Evolutionary conservation across 2,329 filamentous ascomycete genomes (phyloP).

Genomic region (Colletotrichum falcatum): DNA sequence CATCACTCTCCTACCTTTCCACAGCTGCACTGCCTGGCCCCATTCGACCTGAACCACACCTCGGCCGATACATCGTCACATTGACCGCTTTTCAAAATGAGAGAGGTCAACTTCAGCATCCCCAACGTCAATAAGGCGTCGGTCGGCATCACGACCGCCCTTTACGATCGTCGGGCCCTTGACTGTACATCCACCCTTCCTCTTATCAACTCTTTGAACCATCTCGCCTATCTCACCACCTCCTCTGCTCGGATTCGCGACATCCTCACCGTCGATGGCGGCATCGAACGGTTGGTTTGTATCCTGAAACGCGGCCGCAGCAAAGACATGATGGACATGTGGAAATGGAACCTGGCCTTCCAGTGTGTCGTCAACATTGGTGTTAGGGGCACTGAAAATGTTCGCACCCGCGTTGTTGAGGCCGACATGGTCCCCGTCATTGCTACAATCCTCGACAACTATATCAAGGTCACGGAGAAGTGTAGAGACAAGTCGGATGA

Average conservation of each 20-base stretch:
- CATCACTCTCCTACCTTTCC: conserved; percentile 23
- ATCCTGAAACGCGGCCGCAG: conserved; percentile 97
- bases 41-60: conserved; percentile 18
- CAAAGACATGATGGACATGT: conserved; percentile 99
- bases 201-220: conserved; percentile 98
- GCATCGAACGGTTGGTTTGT: conserved; percentile 95
- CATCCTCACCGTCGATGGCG: conserved; percentile 98
- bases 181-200: conserved; percentile 98
- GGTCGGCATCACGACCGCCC: conserved; percentile 96
- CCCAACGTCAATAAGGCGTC: conserved; percentile 99
- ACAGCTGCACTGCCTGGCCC: conserved; percentile 39
- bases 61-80: conserved; percentile 1
- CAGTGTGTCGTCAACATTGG: conserved; percentile 99
- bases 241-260: conserved; percentile 97
- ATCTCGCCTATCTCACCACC: conserved; percentile 97
- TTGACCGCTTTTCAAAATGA: conserved; percentile 74
- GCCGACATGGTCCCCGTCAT: conserved; percentile 99
- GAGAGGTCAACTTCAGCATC: conserved; percentile 99
- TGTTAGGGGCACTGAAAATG: conserved; percentile 92
- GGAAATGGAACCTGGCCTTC: conserved; percentile 99
- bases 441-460: conserved; percentile 97
- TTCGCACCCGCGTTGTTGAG: conserved; percentile 95
- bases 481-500: conserved; percentile 89
- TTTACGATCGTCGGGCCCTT: conserved; percentile 96
- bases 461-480: conserved; percentile 95